Percentiles rank a stretch among this genome's conserved stretches.
These are phyloP conservation scores for Sanguinoderma infundibulare DNA, from an alignment of 1,284 basidiomycete genomes.

Conservation along the genomic window DNA sequence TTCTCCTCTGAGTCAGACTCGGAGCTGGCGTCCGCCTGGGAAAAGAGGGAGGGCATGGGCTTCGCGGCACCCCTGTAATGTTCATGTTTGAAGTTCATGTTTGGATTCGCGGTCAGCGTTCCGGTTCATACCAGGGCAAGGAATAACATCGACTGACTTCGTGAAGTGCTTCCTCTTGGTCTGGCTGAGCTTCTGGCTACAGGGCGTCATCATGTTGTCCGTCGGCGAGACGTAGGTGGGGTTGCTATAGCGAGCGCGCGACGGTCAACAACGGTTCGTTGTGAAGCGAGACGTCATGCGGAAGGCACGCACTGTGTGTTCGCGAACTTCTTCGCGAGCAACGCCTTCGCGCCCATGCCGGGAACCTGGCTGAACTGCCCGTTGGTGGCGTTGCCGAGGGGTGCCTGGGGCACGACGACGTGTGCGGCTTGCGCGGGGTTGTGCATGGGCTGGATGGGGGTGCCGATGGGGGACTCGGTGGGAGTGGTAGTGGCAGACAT, in stretches of 20 bases:
- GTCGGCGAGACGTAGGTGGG: conserved; percentile 88
- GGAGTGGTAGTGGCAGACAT: conserved; percentile 70
- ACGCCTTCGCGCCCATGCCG: conserved; percentile 86
- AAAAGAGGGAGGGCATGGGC: conserved; percentile 62
- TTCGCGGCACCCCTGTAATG: conserved; percentile 52
- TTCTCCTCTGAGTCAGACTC: conserved; percentile 28
- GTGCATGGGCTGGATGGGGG: conserved; percentile 80
- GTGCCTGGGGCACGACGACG: conserved; percentile 78
- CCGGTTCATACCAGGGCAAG: not conserved
- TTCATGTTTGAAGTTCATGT: not conserved
- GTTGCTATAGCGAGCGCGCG: conserved; percentile 54
- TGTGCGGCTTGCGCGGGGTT: conserved; percentile 82
- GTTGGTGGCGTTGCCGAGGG: conserved; percentile 69
- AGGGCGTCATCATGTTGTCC: conserved; percentile 91
- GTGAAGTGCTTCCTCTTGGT: conserved; percentile 91
- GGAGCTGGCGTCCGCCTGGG: conserved; percentile 41
- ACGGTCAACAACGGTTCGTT: conserved; percentile 7
- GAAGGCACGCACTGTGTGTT: conserved; percentile 71
- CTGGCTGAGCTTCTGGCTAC: conserved; percentile 86
- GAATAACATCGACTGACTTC: conserved; percentile 60
- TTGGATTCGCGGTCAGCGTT: not conserved
- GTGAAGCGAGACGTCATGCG: not conserved
- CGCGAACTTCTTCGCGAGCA: conserved; percentile 87
- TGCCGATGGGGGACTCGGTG: conserved; percentile 62
- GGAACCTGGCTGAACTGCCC: conserved; percentile 54